Evolutionary conservation across 2,329 filamentous ascomycete species (phyloP).

Genomic region (Lecanicillium sp.): DNA sequence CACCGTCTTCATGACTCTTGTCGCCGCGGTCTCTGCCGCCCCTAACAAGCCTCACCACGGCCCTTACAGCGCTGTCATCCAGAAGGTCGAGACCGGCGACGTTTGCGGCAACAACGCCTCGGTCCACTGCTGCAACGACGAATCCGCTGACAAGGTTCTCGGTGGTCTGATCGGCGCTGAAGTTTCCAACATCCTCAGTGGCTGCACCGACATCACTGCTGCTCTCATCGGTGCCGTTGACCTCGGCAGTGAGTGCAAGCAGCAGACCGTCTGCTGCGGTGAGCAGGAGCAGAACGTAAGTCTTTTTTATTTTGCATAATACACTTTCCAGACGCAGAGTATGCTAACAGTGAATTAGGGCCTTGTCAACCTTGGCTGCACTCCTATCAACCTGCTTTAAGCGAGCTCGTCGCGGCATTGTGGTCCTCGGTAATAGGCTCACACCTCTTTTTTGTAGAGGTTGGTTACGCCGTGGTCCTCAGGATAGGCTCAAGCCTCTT

Average conservation of each 20-base stretch:
- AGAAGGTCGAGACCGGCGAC: slow-evolving; percentile 1
- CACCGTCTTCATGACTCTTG: slow-evolving; percentile 1
- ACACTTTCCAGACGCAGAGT: not conserved
- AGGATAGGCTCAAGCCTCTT: too few species aligned
- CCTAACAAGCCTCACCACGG: not conserved
- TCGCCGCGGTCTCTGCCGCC: not conserved
- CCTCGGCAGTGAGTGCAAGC: not conserved
- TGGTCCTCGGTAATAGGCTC: too few species aligned
- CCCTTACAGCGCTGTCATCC: too few species aligned
- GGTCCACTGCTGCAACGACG: not conserved
- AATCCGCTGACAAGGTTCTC: not conserved
- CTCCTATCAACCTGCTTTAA: too few species aligned
- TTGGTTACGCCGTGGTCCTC: too few species aligned
- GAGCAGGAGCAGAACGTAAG: not conserved
- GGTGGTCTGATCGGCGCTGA: not conserved
- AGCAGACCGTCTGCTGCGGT: slow-evolving; percentile 1
- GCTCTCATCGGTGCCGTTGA: not conserved
- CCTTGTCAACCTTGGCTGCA: slow-evolving; percentile 4
- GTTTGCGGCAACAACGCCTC: slow-evolving; percentile 5
- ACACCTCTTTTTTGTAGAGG: too few species aligned
- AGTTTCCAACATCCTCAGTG: not conserved
- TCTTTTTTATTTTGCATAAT: too few species aligned
- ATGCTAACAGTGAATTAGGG: not conserved
- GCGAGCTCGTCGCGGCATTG: too few species aligned
- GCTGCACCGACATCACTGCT: not conserved